Evolutionary conservation across 225 moss, liverwort and hornwort genomes (phyloP).

Genomic region (Sphagnum contortum): DNA sequence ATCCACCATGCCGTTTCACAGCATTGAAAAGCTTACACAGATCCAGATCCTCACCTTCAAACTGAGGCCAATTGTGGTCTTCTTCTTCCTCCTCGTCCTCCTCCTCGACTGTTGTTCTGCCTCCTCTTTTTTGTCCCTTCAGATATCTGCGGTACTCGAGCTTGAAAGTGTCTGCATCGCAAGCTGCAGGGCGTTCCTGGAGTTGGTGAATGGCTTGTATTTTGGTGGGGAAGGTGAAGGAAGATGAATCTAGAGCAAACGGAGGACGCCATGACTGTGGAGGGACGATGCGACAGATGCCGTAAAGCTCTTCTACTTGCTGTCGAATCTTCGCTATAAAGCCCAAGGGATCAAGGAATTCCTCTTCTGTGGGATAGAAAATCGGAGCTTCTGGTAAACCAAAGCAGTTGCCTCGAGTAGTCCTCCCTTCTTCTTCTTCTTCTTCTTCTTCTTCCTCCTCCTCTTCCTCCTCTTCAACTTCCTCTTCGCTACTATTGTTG

Average conservation of each 20-base stretch:
- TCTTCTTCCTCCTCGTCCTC: constrained; percentile 26
- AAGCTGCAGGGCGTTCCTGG: constrained; percentile 92
- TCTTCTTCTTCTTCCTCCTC: too few relatives aligned
- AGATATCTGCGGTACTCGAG: constrained; percentile 81
- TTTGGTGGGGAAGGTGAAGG: constrained; percentile 97
- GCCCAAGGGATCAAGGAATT: constrained; percentile 81
- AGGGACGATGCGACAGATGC: constrained; percentile 97
- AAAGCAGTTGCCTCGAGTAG: constrained; percentile 7
- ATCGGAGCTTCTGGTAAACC: constrained; percentile 86
- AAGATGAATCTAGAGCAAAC: constrained; percentile 76
- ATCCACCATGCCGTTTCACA: constrained; percentile 96
- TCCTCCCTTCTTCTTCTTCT: too few relatives aligned
- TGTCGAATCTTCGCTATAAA: constrained; percentile 90
- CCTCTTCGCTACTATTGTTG: too few relatives aligned
- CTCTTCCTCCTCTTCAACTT: too few relatives aligned
- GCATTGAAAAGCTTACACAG: constrained; percentile 89
- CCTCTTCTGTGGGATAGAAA: constrained; percentile 81
- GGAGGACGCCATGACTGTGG: constrained; percentile 91
- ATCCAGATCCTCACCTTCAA: constrained; percentile 78
- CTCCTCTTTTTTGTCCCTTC: background rate
- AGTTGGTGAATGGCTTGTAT: constrained; percentile 96
- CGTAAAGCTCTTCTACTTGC: constrained; percentile 64
- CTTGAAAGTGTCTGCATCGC: constrained; percentile 93
- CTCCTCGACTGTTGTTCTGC: constrained; percentile 8
- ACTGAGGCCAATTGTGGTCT: constrained; percentile 36